Conservation (phyloP, 345 rosid genomes). For the Crucihimalaya himalaica region DNA sequence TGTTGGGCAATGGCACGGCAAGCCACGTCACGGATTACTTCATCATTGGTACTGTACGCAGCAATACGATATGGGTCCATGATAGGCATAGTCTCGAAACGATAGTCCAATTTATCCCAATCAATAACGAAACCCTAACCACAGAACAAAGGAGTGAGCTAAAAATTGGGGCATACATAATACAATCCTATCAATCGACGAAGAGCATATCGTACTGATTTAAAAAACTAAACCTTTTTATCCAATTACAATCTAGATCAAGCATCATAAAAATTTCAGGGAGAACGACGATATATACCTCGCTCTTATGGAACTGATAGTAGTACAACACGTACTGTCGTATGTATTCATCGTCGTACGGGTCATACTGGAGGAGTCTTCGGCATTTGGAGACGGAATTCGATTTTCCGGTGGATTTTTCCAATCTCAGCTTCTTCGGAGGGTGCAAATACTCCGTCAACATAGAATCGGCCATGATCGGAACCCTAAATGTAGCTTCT, state of each 20-base stretch:
- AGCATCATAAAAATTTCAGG: too few species aligned
- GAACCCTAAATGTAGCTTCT: not conserved
- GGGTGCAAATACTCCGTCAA: not conserved
- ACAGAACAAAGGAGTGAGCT: too few species aligned
- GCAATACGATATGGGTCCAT: not conserved
- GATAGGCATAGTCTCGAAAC: not conserved
- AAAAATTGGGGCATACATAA: too few species aligned
- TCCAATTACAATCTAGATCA: too few species aligned
- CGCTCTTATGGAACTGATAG: constrained; percentile 24
- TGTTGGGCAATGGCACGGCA: not conserved
- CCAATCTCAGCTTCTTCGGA: constrained; percentile 3
- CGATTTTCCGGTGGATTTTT: not conserved
- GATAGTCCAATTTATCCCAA: constrained; percentile 9
- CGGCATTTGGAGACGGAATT: not conserved
- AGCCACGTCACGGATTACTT: constrained; percentile 2
- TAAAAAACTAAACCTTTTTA: too few species aligned
- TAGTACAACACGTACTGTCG: constrained; percentile 22
- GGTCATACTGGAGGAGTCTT: not conserved
- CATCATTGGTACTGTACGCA: not conserved
- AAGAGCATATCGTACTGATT: too few species aligned
- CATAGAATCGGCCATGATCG: not conserved
- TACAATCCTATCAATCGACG: too few species aligned
- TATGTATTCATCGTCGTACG: constrained; percentile 20
- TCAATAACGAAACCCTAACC: constrained; percentile 33
- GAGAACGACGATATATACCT: too few species aligned